A percentile compares a stretch with the other conserved stretches of the same genome.
phyloP scores from a whole-genome alignment of 2,329 filamentous ascomycete species.

The Sphaerostilbella broomeana region DNA sequence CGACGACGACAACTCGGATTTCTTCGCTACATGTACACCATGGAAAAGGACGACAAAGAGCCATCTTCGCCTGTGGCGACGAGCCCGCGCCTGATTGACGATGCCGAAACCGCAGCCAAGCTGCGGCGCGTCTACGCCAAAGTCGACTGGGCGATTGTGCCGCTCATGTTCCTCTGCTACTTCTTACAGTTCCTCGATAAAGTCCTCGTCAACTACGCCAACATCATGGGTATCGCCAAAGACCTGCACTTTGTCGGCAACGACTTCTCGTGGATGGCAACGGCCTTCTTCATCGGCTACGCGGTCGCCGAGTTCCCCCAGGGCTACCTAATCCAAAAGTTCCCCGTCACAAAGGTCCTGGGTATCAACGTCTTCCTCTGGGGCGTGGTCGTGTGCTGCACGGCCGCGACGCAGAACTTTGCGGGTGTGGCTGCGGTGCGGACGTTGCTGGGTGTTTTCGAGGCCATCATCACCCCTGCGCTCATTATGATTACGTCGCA shows the following conservation, averaged over 20 bases:
- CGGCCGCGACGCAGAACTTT: conserved; percentile 35
- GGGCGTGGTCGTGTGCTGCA: conserved; percentile 37
- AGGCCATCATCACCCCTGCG: conserved; percentile 42
- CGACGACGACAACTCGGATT: neutral
- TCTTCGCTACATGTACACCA: neutral
- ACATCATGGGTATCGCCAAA: conserved; percentile 25
- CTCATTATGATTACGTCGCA: conserved; percentile 42
- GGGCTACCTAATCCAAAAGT: conserved; percentile 28
- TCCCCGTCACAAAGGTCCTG: conserved; percentile 28
- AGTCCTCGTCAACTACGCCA: conserved; percentile 24
- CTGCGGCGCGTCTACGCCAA: conserved; percentile 18
- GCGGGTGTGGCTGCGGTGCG: conserved; percentile 35
- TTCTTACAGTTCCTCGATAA: conserved; percentile 25
- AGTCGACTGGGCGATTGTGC: conserved; percentile 21
- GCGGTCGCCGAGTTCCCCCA: conserved; percentile 24
- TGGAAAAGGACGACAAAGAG: conserved; percentile 4
- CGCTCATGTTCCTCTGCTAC: conserved; percentile 23
- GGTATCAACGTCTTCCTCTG: conserved; percentile 27
- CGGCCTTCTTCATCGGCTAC: conserved; percentile 26
- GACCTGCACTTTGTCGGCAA: conserved; percentile 26
- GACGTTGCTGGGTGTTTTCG: conserved; percentile 40
- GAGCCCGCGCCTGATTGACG: conserved; percentile 3
- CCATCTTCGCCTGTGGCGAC: conserved; percentile 2
- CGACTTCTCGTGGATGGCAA: conserved; percentile 27
- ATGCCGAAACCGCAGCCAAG: neutral